These are phyloP conservation scores for Fusarium pilosicola DNA, from an alignment of 2,329 filamentous ascomycete genomes.

Conservation along the genomic window DNA sequence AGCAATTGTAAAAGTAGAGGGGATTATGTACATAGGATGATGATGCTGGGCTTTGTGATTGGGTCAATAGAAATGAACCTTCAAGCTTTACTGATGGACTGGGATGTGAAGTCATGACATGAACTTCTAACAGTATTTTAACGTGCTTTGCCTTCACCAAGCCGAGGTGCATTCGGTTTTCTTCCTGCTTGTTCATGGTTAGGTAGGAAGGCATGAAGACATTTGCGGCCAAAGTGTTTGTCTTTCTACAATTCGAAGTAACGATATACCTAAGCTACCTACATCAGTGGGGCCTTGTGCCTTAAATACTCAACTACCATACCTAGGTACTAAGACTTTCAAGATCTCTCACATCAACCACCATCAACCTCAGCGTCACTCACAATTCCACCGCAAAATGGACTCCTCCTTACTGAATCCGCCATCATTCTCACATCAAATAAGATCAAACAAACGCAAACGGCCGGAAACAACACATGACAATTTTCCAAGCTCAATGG, in stretches of 20 bases:
- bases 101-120: not conserved
- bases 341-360: not conserved
- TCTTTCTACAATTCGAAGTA: not conserved
- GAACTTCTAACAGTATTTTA: not conserved
- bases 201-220: not conserved
- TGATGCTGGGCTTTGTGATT: constrained; percentile 25
- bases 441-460: constrained; percentile 38
- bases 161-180: not conserved
- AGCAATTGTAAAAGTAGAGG: constrained; percentile 44
- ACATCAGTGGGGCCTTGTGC: constrained; percentile 23
- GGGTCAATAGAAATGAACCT: constrained; percentile 38
- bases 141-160: not conserved
- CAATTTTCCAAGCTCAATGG: constrained; percentile 35
- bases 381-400: constrained; percentile 6
- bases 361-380: not conserved
- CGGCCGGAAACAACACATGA: not conserved
- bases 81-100: constrained; percentile 12
- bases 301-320: not conserved
- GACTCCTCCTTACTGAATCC: constrained; percentile 39
- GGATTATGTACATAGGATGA: constrained; percentile 42
- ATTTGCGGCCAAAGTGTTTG: not conserved
- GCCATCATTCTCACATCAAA: constrained; percentile 31
- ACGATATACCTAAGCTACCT: not conserved
- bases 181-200: not conserved
- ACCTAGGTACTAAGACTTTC: constrained; percentile 2